Base-by-base conservation (phyloP, 768 basidiomycete genomes). In the Lactarius sp. region DNA sequence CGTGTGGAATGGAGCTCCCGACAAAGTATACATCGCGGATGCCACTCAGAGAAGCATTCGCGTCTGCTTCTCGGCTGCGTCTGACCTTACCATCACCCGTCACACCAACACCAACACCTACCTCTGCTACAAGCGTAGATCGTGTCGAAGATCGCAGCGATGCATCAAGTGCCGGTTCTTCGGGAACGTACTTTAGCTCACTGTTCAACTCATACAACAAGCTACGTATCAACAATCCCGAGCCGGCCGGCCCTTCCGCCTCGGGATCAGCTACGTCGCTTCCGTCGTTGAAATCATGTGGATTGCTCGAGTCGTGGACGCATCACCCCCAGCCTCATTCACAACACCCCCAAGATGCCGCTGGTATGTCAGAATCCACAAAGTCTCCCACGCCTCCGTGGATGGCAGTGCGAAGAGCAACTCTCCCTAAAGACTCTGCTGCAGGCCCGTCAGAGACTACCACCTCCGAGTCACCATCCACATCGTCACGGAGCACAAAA, bases 201-300 rank as follows among this genome's bases (percentile, higher is more conserved):
- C 22, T 67, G 36, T 41, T 60, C 10, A 66, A 36, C 31, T 64
- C 66, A 41, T 67, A 67, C 56, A 56, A 56, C 60, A 58, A 53
- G 22, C 37, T 59, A 20, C 64, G 66, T 33, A 37, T 47, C 60
- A 41, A 60, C 41, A 22, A 41, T 37, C 10, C 42, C 16, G 68
- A 44, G 14, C 63, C 61, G 56, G 53, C 61, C 10, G 22, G 47
- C 12, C 1, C 47, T 27, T 49, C 47, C 41, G 68, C 36, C 34
- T 13, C 59, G 69, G 72, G 55, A 56, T 69, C 59, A 20, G 62
- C 61, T 54, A 59, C 76, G 66, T 83, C 85, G 20, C 74, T 90
- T 62, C 88, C 88, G 37, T 90, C 88, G 42, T 75, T 90, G 59
- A 90, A 89, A 73, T 83, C 85, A 37, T 88, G 86, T 66, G 88